phyloP scores from a whole-genome alignment of 805 yeast species.

The Monosporozyma siamensis region DNA sequence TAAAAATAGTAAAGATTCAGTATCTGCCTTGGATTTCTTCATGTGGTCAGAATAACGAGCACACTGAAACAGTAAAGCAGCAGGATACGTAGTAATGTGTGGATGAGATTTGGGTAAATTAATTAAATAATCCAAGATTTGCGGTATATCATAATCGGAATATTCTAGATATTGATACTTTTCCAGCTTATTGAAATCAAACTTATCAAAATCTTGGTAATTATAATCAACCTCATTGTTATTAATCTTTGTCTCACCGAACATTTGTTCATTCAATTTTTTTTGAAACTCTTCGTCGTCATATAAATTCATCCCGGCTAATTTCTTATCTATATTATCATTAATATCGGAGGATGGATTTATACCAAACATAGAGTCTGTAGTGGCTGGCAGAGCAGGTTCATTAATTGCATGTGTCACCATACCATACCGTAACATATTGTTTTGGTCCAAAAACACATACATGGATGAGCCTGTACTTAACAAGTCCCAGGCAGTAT shows the following conservation, averaged over 20 bases:
- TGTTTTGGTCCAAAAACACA: slow-evolving; percentile 50
- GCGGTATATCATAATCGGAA: slow-evolving; percentile 60
- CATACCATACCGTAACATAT: slow-evolving; percentile 24
- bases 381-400: not conserved
- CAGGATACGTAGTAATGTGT: slow-evolving; percentile 44
- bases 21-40: slow-evolving; percentile 42
- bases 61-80: slow-evolving; percentile 60
- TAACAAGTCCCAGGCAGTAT: slow-evolving; percentile 46
- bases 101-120: slow-evolving; percentile 48
- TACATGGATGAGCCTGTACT: slow-evolving; percentile 47
- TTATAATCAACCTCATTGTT: slow-evolving; percentile 6
- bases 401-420: not conserved
- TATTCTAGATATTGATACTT: slow-evolving; percentile 55
- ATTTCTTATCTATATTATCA: slow-evolving; percentile 32
- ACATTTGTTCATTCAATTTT: not conserved
- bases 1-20: slow-evolving; percentile 49
- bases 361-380: not conserved
- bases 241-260: not conserved
- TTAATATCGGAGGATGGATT: not conserved
- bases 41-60: slow-evolving; percentile 57
- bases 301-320: slow-evolving; percentile 29
- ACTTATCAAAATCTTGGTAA: slow-evolving; percentile 18
- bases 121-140: slow-evolving; percentile 54
- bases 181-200: slow-evolving; percentile 46
- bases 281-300: not conserved